Evolutionary conservation across 2,329 filamentous ascomycete genomes (phyloP), one percentile per base, ranked within the genome.

Genomic region (Cladosporium colombiae): DNA sequence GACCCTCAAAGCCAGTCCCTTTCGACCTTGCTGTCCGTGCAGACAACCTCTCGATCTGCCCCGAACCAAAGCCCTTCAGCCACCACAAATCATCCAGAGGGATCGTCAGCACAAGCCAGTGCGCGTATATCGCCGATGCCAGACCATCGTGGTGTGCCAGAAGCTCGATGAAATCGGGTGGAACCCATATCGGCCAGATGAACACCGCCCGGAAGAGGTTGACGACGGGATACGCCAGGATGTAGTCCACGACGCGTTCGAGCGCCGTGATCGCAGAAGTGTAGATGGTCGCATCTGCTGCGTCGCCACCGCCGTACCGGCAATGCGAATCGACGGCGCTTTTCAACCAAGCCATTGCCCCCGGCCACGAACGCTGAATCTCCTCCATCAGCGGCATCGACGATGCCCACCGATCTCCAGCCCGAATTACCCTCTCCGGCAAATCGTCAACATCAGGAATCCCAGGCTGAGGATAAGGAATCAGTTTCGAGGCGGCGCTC

Each of bases 51-150:
- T 56, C 56, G n/a, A 59, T 59, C 23, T 46, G 56, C 21, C 18
- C 23, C 23, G 56, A 59, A 1, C 65, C 65, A 33, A 67, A 58
- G 16, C 59, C 65, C 5, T 25, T 27, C 27, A 67, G 16, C 37
- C 37, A 67, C 65, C 61, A 67, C 27, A 46, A 10, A 8, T 67
- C 61, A 5, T 67, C 40, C 8, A 56, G 16, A 21, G 55, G 14
- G n/a, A 67, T 37, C 18, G 44, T 44, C 1, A 67, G 56, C 18
- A 65, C 49, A 5, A 67, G 65, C 65, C 65, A 67, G 35, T 67
- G 65, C 5, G 62, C 25, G 18, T 59, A 55, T 29, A 67, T 55
- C 16, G 46, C 62, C 5, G 55, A 44, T 6, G 62, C 65, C n/a
- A 61, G 1, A 18, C 29, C 13, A n/a, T 67, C 44, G 3, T 40